These are phyloP conservation scores for Xylaria scruposa DNA, from an alignment of 495 filamentous ascomycete genomes.

Conservation along the genomic window DNA sequence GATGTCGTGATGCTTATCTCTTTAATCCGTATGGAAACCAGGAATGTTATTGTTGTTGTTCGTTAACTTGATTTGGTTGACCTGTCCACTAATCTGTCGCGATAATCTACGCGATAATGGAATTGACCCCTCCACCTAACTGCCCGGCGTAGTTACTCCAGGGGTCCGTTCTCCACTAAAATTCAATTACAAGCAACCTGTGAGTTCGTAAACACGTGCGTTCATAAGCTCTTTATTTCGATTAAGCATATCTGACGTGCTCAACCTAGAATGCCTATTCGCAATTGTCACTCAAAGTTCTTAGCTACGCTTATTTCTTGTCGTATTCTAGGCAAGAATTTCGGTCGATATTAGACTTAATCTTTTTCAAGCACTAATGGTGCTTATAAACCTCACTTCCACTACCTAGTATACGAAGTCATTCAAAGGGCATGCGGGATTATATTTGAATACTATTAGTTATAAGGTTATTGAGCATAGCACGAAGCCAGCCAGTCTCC, in stretches of 20 bases:
- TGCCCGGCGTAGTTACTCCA: background rate
- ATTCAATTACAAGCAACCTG: background rate
- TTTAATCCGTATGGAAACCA: background rate
- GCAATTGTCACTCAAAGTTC: background rate
- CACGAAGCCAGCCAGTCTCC: background rate
- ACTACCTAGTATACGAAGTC: background rate
- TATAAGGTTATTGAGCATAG: background rate
- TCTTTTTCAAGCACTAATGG: background rate
- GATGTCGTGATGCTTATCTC: constrained; percentile 1
- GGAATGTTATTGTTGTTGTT: constrained; percentile 6
- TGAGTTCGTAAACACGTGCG: background rate
- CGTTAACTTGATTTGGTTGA: constrained; percentile 8
- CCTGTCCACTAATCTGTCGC: constrained; percentile 11
- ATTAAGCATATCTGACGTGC: no score
- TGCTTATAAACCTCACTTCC: background rate
- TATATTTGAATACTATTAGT: background rate
- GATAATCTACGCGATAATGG: background rate
- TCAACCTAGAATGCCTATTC: no score
- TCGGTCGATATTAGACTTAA: background rate
- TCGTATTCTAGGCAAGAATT: background rate
- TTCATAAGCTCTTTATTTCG: no score
- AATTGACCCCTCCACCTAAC: constrained; percentile 17
- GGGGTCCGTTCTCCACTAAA: constrained; percentile 3
- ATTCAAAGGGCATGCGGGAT: background rate
- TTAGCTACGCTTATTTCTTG: background rate